Evolutionary conservation across 768 basidiomycete species (phyloP), one percentile per base, ranked within the genome.

Genomic region (Rhodotorula babjevae): DNA sequence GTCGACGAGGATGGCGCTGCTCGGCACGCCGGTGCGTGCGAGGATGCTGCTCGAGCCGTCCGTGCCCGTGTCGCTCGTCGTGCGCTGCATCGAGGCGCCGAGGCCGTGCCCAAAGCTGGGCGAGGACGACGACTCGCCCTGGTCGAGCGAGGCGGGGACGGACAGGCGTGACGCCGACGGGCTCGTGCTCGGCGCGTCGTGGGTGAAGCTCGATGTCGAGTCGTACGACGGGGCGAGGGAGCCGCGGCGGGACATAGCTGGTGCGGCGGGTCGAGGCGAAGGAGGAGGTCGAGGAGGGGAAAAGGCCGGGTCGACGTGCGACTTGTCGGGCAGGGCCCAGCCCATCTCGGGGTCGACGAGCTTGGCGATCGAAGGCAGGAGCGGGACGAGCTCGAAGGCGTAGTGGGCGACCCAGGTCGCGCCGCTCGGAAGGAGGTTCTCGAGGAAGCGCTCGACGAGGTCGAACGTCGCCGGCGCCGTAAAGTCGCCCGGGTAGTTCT

Each of bases 401-500:
- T 77, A 77, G 62, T 78, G 79, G 7, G 67, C 71, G 46, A 78
- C 68, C 76, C 76, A 77, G n/a, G 73, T 71, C 33, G 64, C 63
- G 29, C 73, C 70, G 15, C 63, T 58, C 2, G 72, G 67, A 25
- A 77, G 56, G 8, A 79, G 63, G 23, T n/a, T 33, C 9, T 75
- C 69, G 29, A 78, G 59, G 59, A 79, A 77, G 0, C 63, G 58
- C 16, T 67, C 63, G 8, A 78, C 67, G 14, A 76, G 23, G 14
- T 42, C 67, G 46, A 52, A 65, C 7, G 78, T 77, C 1, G 53
- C 16, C 12, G 74, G 59, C 6, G 65, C 65, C 36, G 60, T 44
- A 55, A 79, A 79, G 64, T 79, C 79, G 61, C 77, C 77, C 1
- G 78, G 78, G 55, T 78, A 77, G 29, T 42, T 44, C 36, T 71